Evolutionary conservation across 1,139 yeast species (phyloP).

Genomic region (Yarrowia galli): DNA sequence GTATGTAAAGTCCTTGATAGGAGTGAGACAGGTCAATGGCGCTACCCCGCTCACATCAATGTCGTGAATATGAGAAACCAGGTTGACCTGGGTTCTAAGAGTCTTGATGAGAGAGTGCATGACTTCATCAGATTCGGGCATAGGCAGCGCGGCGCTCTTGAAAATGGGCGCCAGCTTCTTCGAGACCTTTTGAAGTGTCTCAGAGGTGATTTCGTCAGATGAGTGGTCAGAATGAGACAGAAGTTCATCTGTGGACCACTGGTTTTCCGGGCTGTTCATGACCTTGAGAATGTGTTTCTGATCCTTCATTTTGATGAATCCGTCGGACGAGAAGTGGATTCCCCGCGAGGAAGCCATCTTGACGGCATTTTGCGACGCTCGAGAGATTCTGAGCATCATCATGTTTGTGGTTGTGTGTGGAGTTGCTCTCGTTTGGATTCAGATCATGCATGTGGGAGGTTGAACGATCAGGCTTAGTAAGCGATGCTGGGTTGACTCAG

Average conservation of each 20-base stretch:
- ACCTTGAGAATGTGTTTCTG: conserved; percentile 34
- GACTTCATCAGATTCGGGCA: conserved; percentile 22
- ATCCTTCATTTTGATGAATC: conserved; percentile 26
- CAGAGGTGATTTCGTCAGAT: conserved; percentile 35
- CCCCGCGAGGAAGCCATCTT: conserved; percentile 8
- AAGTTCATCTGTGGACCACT: conserved; percentile 32
- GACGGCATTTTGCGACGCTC: conserved; percentile 8
- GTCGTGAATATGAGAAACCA: conserved; percentile 38
- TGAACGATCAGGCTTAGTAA: not conserved
- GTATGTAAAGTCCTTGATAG: conserved; percentile 33
- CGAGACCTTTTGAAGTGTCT: conserved; percentile 30
- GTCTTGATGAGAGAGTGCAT: conserved; percentile 26
- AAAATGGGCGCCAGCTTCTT: conserved; percentile 33
- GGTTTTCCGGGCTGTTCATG: conserved; percentile 24
- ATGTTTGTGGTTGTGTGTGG: not conserved
- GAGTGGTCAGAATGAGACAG: conserved; percentile 31
- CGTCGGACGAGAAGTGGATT: conserved; percentile 36
- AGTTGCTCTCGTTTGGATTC: conserved; percentile 7
- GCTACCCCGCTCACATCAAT: conserved; percentile 32
- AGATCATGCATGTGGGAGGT: conserved; percentile 2
- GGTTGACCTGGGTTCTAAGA: conserved; percentile 36
- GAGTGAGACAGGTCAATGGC: conserved; percentile 34
- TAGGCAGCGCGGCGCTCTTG: conserved; percentile 27
- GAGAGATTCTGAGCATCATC: conserved; percentile 15
- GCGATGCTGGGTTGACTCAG: not conserved